These are phyloP conservation scores for Ramalina peruviana DNA, from an alignment of 495 filamentous ascomycete genomes.

Conservation along the genomic window DNA sequence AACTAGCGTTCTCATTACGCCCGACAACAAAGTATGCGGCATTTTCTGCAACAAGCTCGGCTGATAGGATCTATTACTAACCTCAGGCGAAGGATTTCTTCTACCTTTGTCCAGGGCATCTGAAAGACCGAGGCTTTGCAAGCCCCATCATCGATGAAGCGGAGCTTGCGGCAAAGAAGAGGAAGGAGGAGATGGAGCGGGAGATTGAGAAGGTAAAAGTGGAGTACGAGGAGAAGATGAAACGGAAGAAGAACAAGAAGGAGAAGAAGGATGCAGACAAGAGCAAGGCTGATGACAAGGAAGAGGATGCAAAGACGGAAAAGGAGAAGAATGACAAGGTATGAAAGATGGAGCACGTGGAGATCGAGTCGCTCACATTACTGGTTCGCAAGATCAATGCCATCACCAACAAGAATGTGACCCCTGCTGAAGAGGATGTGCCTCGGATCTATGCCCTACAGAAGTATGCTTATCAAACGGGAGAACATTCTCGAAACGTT, in stretches of 20 bases:
- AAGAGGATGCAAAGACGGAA: conserved; percentile 33
- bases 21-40: conserved; percentile 66
- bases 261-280: conserved; percentile 24
- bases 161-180: conserved; percentile 50
- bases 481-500: not conserved
- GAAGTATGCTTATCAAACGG: conserved; percentile 37
- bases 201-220: conserved; percentile 69
- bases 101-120: conserved; percentile 72
- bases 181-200: conserved; percentile 51
- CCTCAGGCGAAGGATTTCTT: conserved; percentile 63
- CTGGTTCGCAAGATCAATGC: conserved; percentile 12
- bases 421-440: conserved; percentile 26
- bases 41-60: not conserved
- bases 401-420: conserved; percentile 18
- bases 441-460: conserved; percentile 78
- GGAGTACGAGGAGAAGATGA: conserved; percentile 64
- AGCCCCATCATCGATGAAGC: conserved; percentile 66
- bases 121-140: conserved; percentile 74
- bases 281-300: conserved; percentile 25
- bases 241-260: conserved; percentile 49
- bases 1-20: conserved; percentile 73
- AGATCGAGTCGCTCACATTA: not conserved
- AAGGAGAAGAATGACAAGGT: conserved; percentile 46
- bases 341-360: not conserved
- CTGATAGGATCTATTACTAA: not conserved